Base-by-base conservation (phyloP, 1,284 basidiomycete genomes). In the Ceratobasidium papillatum region DNA sequence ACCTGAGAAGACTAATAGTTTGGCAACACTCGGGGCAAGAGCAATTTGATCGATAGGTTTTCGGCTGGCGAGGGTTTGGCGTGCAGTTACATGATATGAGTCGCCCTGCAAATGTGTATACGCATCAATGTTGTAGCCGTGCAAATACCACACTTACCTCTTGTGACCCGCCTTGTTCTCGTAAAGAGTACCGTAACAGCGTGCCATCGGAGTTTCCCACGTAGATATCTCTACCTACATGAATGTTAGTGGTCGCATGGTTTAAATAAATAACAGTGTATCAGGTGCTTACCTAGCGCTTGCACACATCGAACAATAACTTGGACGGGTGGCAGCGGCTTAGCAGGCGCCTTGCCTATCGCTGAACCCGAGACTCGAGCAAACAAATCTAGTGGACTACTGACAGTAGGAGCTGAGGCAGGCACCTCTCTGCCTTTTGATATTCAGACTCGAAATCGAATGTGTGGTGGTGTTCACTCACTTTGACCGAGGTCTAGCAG, bases 1-100 rank as follows among this genome's bases (percentile, higher is more conserved):
- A 92, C 93, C 92, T 49, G 90, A 92, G 52, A 92, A 84, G 17
- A 95, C 86, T 38, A 95, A 84, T 0, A 87, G 87, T 47, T 90
- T 88, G 17, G 87, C 88, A 17, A 95, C 88, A 79, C 89, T 90
- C 0, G 94, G 93, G 25, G 93, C 82, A 14, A 96, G 84, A 12
- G 91, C 87, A 75, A 96, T 92, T 78, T 92, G 90, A 68, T 92
- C 91, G 34, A 96, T 85, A 0, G 92, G 83, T 78, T 90, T 91
- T 62, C 86, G 86, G 49, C 82, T 86, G 1, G 90, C 86, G 11
- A 93, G 79, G 14, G 82, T 85, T 80, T 92, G 91, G 45, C 90
- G 87, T 22, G 91, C 92, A 19, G 91, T 80, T 8, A 93, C 83
- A 51, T 83, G 84, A 79, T 94, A 92, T 12, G 89, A 86, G 75